These are phyloP conservation scores for Mycena galericulata DNA, from an alignment of 768 basidiomycete species.

Conservation along the genomic window DNA sequence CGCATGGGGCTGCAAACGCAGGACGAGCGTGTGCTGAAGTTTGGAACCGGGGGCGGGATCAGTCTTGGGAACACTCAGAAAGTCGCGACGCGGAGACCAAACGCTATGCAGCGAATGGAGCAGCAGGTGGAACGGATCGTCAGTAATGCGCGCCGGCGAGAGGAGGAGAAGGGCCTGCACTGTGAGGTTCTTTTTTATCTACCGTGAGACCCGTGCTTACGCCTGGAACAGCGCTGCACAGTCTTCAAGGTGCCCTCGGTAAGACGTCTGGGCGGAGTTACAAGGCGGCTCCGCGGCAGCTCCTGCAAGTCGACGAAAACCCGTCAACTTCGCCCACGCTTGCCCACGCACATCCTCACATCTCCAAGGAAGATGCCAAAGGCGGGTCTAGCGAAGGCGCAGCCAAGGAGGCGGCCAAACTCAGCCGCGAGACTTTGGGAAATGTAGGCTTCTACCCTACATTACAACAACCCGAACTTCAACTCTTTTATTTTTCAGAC, in stretches of 20 bases:
- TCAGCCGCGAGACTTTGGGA: conserved; percentile 80
- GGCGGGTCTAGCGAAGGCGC: conserved; percentile 62
- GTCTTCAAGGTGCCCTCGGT: conserved; percentile 92
- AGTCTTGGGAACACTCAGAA: conserved; percentile 85
- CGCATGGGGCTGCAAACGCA: conserved; percentile 78
- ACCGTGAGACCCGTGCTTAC: conserved; percentile 12
- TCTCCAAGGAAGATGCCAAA: conserved; percentile 66
- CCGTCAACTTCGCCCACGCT: conserved; percentile 59
- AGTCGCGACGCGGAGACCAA: conserved; percentile 76
- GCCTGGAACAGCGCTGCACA: conserved; percentile 66
- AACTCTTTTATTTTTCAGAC: conserved; percentile 52
- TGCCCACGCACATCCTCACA: conserved; percentile 60
- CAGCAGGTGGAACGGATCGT: conserved; percentile 97
- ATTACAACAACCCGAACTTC: neutral
- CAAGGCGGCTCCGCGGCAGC: conserved; percentile 95
- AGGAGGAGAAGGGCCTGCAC: conserved; percentile 84
- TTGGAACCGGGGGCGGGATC: conserved; percentile 85
- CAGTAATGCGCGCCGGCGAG: conserved; percentile 86
- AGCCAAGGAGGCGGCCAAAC: conserved; percentile 79
- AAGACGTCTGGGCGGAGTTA: conserved; percentile 94
- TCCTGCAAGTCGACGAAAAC: conserved; percentile 86
- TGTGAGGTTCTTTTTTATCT: conserved; percentile 46
- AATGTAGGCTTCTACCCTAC: conserved; percentile 60
- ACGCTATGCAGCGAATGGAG: conserved; percentile 93
- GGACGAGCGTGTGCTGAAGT: conserved; percentile 87